Evolutionary conservation across 106 monocot genomes (phyloP).

Genomic region (Narthecium ossifragum): DNA sequence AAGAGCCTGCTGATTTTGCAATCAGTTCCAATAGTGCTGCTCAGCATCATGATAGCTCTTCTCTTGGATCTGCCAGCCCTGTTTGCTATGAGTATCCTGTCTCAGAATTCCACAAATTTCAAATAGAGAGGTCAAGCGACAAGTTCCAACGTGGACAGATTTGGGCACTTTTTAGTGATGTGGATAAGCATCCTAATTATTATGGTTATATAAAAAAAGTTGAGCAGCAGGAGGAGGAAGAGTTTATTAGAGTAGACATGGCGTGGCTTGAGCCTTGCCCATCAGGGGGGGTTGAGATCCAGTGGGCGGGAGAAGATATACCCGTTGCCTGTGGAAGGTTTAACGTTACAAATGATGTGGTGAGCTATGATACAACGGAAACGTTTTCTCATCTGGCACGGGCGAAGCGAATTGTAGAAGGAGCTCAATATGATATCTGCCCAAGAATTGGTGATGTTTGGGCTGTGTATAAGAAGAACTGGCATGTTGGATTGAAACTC

Average conservation of each 20-base stretch:
- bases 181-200: conserved; percentile 47
- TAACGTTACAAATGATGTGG: background rate
- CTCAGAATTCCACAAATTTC: conserved; percentile 40
- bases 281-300: conserved; percentile 12
- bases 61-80: background rate
- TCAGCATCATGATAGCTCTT: background rate
- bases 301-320: conserved; percentile 14
- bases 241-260: conserved; percentile 13
- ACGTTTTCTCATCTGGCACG: conserved; percentile 5
- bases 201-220: conserved; percentile 34
- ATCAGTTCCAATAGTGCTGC: background rate
- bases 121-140: conserved; percentile 14
- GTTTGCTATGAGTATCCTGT: conserved; percentile 23
- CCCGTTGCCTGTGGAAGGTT: conserved; percentile 4
- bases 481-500: background rate
- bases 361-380: background rate
- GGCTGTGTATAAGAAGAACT: conserved; percentile 12
- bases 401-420: background rate
- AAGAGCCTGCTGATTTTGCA: background rate
- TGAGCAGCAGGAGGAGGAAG: conserved; percentile 16
- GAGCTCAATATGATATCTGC: background rate
- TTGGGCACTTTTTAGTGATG: conserved; percentile 58
- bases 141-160: conserved; percentile 36
- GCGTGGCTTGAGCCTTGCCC: conserved; percentile 36
- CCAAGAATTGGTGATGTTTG: conserved; percentile 4